These are phyloP conservation scores for Agaricales sp. DNA, from an alignment of 1,284 basidiomycete species.

Conservation along the genomic window DNA sequence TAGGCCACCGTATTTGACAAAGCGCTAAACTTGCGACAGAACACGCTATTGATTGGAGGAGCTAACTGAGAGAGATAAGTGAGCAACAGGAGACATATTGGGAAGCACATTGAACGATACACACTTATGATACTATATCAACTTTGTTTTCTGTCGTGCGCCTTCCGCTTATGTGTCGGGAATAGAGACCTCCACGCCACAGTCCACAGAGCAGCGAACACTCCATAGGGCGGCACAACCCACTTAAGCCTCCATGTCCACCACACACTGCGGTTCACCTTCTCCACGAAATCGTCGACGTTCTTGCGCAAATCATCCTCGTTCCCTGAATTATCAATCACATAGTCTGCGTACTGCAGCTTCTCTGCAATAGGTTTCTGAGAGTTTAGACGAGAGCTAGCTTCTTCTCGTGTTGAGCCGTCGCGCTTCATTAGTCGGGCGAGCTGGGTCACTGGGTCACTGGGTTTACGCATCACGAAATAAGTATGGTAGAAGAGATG, in stretches of 20 bases:
- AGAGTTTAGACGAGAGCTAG: constrained; percentile 64
- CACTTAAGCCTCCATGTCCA: constrained; percentile 70
- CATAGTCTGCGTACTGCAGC: constrained; percentile 72
- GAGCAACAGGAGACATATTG: too few relatives aligned
- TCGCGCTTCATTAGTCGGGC: constrained; percentile 70
- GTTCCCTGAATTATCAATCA: constrained; percentile 85
- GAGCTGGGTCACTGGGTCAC: constrained; percentile 74
- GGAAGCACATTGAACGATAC: too few relatives aligned
- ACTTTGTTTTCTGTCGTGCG: too few relatives aligned
- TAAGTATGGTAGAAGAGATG: background rate
- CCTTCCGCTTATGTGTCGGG: background rate
- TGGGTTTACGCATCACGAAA: background rate
- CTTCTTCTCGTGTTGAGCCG: constrained; percentile 47
- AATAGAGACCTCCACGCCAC: background rate
- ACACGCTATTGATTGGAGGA: too few relatives aligned
- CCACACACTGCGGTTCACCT: constrained; percentile 44
- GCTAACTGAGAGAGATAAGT: too few relatives aligned
- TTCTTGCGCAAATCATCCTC: constrained; percentile 40
- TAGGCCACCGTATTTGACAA: too few relatives aligned
- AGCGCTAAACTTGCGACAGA: too few relatives aligned
- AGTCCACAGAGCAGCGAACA: constrained; percentile 24
- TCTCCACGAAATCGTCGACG: constrained; percentile 52
- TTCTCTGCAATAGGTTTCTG: constrained; percentile 81
- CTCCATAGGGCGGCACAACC: constrained; percentile 72
- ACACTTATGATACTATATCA: too few relatives aligned